These are phyloP conservation scores for Fraxinus latifolia DNA, from an alignment of 305 asterid species.

Conservation along the genomic window DNA sequence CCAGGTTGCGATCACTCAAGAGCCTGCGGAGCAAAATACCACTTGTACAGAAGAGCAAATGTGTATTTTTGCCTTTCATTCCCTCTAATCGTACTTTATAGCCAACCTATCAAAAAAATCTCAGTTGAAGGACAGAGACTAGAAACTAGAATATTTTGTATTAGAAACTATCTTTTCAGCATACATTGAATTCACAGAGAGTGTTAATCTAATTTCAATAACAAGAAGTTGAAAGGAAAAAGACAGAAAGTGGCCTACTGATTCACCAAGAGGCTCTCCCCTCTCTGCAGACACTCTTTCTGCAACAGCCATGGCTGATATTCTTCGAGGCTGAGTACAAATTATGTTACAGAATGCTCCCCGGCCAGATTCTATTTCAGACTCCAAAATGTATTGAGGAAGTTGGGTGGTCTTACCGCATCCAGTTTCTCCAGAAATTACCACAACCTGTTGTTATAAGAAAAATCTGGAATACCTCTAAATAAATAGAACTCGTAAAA, in stretches of 20 bases:
- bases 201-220: constrained; percentile 12
- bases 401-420: constrained; percentile 99
- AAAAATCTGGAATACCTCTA: constrained; percentile 16
- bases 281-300: constrained; percentile 97
- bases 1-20: constrained; percentile 84
- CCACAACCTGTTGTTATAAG: constrained; percentile 66
- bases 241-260: constrained; percentile 55
- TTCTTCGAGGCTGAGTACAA: constrained; percentile 97
- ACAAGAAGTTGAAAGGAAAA: constrained; percentile 12
- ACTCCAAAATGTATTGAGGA: constrained; percentile 92
- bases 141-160: constrained; percentile 31
- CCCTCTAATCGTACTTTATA: constrained; percentile 97
- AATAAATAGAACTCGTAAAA: constrained; percentile 16
- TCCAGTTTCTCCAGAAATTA: constrained; percentile 98
- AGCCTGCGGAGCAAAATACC: constrained; percentile 97
- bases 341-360: constrained; percentile 97
- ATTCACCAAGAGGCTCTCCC: constrained; percentile 98
- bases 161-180: constrained; percentile 18
- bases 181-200: constrained; percentile 7
- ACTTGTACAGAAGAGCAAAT: constrained; percentile 93
- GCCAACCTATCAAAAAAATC: constrained; percentile 70
- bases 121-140: constrained; percentile 38
- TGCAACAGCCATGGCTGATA: constrained; percentile 94
- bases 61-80: constrained; percentile 92
- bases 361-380: constrained; percentile 95